These are phyloP conservation scores for Capillidium rhysosporum DNA, from an alignment of 371 early-diverging fungal species.

Conservation along the genomic window DNA sequence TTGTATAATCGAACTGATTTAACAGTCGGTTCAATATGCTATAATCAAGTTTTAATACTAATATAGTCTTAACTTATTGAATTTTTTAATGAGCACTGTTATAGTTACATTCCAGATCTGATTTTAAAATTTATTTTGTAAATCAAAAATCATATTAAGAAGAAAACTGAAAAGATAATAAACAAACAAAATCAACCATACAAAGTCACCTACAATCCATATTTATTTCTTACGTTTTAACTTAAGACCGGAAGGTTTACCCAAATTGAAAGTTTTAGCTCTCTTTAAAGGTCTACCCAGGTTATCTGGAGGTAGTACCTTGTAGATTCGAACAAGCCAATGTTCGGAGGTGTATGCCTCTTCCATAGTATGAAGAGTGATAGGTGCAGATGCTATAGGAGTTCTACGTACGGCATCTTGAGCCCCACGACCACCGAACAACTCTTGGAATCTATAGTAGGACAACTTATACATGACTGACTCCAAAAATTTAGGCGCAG, in stretches of 20 bases:
- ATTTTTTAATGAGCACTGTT: too few relatives aligned
- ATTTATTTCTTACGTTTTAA: too few relatives aligned
- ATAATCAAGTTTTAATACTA: too few relatives aligned
- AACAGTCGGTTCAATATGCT: too few relatives aligned
- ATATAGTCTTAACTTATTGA: too few relatives aligned
- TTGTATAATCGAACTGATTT: too few relatives aligned
- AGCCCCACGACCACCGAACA: slow-evolving; percentile 53
- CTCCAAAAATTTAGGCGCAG: slow-evolving; percentile 73
- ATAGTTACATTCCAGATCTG: too few relatives aligned
- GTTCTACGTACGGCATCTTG: slow-evolving; percentile 80
- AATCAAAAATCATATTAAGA: too few relatives aligned
- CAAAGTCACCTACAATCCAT: too few relatives aligned
- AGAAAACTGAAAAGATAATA: too few relatives aligned
- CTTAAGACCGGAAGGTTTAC: slow-evolving; percentile 12
- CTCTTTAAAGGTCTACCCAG: slow-evolving; percentile 61
- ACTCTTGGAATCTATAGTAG: slow-evolving; percentile 82
- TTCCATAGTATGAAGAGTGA: slow-evolving; percentile 66
- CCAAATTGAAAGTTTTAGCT: slow-evolving; percentile 37
- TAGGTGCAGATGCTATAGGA: slow-evolving; percentile 46
- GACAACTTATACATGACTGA: slow-evolving; percentile 92
- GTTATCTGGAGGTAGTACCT: slow-evolving; percentile 82
- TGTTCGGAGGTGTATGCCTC: slow-evolving; percentile 83
- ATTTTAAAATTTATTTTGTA: too few relatives aligned
- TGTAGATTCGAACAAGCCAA: slow-evolving; percentile 94
- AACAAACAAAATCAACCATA: too few relatives aligned